Conservation (phyloP, 1,139 yeast species). For the Candida neerlandica region DNA sequence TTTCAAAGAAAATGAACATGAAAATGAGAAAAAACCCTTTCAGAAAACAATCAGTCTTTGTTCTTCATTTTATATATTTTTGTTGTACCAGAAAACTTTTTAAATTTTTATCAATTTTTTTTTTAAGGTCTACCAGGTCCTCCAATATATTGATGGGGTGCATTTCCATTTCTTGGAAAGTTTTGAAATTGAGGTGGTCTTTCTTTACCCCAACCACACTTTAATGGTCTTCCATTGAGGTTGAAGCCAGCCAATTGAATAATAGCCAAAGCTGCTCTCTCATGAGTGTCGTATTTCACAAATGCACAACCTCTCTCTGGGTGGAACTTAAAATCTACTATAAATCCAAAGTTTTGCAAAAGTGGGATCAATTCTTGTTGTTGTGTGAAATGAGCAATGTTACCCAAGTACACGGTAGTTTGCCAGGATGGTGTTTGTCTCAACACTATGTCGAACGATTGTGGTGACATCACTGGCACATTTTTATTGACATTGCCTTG, state of each 20-base stretch:
- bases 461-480: conserved; percentile 46
- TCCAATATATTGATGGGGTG: conserved; percentile 27
- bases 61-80: neutral
- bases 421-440: conserved; percentile 83
- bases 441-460: conserved; percentile 67
- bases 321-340: conserved; percentile 78
- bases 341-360: conserved; percentile 77
- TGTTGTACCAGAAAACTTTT: neutral
- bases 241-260: conserved; percentile 76
- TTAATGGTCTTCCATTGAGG: conserved; percentile 76
- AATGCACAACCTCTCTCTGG: conserved; percentile 86
- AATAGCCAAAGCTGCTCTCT: conserved; percentile 86
- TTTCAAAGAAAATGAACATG: neutral
- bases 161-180: conserved; percentile 33
- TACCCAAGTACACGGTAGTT: conserved; percentile 88
- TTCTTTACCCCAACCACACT: conserved; percentile 88
- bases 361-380: conserved; percentile 77
- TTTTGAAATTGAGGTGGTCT: conserved; percentile 47
- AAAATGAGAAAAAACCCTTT: neutral
- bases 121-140: conserved; percentile 20
- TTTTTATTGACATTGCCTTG: conserved; percentile 13
- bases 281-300: conserved; percentile 84
- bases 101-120: neutral
- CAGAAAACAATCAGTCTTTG: neutral
- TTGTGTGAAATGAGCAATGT: conserved; percentile 74